phyloP scores from a whole-genome alignment of 2,329 filamentous ascomycete species.

The Fusarium anguioides region DNA sequence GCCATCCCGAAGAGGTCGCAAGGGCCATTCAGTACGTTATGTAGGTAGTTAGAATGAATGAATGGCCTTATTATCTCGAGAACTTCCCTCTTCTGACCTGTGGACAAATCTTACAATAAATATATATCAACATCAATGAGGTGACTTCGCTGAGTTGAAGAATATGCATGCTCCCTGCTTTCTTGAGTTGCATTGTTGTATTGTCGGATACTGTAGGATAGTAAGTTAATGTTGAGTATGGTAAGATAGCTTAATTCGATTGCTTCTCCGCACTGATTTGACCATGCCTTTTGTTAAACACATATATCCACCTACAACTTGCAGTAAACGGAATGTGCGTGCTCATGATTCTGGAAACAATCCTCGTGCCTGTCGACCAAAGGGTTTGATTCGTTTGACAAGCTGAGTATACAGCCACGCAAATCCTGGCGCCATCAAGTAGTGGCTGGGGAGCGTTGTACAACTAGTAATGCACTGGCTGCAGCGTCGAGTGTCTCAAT shows the following conservation, averaged over 20 bases:
- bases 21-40: background rate
- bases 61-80: background rate
- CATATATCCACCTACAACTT: background rate
- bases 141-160: too few species aligned
- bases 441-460: conserved; percentile 8
- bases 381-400: conserved; percentile 8
- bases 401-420: conserved; percentile 1
- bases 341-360: conserved; percentile 15
- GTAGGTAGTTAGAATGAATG: background rate
- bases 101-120: background rate
- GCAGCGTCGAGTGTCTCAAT: background rate
- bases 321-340: background rate
- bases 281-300: background rate
- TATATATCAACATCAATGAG: background rate
- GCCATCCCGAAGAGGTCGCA: background rate
- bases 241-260: background rate
- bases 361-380: conserved; percentile 1
- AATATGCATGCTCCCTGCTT: too few species aligned
- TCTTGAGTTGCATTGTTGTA: background rate
- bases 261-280: background rate
- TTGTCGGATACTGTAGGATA: background rate
- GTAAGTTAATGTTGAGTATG: background rate
- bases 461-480: conserved; percentile 2
- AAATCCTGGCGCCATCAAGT: conserved; percentile 16
- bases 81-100: background rate